Percentiles rank a stretch among this genome's conserved stretches.
These are phyloP conservation scores for Juglanconis oblonga DNA, from an alignment of 2,329 filamentous ascomycete genomes.

Conservation along the genomic window DNA sequence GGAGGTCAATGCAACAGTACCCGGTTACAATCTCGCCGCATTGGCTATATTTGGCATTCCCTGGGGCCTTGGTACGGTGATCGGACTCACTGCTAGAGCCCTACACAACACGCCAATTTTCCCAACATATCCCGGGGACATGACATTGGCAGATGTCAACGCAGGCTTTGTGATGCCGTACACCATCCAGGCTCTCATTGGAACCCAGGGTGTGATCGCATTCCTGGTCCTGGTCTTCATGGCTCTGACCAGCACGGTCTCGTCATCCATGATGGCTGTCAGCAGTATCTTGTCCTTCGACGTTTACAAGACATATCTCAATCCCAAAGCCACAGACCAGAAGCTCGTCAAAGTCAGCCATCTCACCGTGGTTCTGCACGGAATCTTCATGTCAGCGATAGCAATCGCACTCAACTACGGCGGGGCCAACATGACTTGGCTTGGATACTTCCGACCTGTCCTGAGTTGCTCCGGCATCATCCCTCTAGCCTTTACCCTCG, in stretches of 20 bases:
- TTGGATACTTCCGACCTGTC: slow-evolving; percentile 27
- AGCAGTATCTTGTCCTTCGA: slow-evolving; percentile 49
- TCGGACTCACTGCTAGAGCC: slow-evolving; percentile 41
- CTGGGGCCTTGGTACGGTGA: slow-evolving; percentile 44
- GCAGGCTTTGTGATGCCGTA: slow-evolving; percentile 47
- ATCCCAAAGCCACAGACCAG: slow-evolving; percentile 40
- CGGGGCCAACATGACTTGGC: slow-evolving; percentile 46
- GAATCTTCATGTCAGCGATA: slow-evolving; percentile 44
- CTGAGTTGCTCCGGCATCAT: slow-evolving; percentile 35
- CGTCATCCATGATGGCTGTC: slow-evolving; percentile 49
- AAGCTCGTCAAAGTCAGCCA: slow-evolving; percentile 42
- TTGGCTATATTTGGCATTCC: slow-evolving; percentile 44
- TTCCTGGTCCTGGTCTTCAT: slow-evolving; percentile 49
- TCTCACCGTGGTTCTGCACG: slow-evolving; percentile 44
- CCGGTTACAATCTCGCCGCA: slow-evolving; percentile 43
- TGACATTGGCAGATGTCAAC: slow-evolving; percentile 38
- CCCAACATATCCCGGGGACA: slow-evolving; percentile 37
- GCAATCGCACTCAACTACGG: slow-evolving; percentile 46
- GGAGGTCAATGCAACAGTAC: slow-evolving; percentile 43
- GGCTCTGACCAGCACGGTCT: slow-evolving; percentile 48
- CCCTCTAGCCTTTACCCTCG: slow-evolving; percentile 40
- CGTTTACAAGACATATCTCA: slow-evolving; percentile 47
- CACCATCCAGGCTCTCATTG: slow-evolving; percentile 39
- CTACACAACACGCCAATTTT: slow-evolving; percentile 44
- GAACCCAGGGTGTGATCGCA: slow-evolving; percentile 37